phyloP scores from a whole-genome alignment of 2,329 filamentous ascomycete species.

The Exophiala phaeomuriformis region DNA sequence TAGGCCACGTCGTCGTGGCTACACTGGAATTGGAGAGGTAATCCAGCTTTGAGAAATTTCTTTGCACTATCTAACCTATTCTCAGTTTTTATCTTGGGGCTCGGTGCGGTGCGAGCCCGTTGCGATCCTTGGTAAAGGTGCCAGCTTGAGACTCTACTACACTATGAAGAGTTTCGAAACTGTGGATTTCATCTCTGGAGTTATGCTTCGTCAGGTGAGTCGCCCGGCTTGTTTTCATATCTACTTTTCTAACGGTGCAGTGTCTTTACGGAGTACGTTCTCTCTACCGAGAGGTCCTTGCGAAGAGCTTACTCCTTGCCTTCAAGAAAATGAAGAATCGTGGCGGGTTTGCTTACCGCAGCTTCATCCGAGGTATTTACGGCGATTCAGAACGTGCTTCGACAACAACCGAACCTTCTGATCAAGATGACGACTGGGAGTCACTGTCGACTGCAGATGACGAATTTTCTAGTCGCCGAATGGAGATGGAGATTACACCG shows the following conservation, averaged over 20 bases:
- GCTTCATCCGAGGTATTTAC: slow-evolving; percentile 7
- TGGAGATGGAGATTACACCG: background rate
- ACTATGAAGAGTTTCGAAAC: background rate
- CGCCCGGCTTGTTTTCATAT: background rate
- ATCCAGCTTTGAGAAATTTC: background rate
- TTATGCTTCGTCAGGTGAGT: slow-evolving; percentile 3
- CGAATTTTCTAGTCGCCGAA: background rate
- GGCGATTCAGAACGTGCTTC: background rate
- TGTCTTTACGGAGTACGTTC: slow-evolving; percentile 1
- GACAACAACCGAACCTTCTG: background rate
- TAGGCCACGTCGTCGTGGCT: background rate
- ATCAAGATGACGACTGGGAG: background rate
- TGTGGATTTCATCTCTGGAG: background rate
- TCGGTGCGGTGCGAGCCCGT: slow-evolving; percentile 6
- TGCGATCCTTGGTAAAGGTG: background rate
- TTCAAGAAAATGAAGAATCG: background rate
- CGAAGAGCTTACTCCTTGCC: slow-evolving; percentile 6
- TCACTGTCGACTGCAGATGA: background rate
- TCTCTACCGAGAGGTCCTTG: slow-evolving; percentile 9
- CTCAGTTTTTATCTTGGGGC: slow-evolving; percentile 15
- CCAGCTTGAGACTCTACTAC: slow-evolving; percentile 1
- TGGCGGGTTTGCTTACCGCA: background rate
- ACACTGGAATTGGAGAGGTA: slow-evolving; percentile 16
- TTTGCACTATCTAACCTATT: background rate
- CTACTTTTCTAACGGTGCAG: background rate